phyloP scores from a whole-genome alignment of 2,329 filamentous ascomycete species.

The Aspergillus quadricinctus region DNA sequence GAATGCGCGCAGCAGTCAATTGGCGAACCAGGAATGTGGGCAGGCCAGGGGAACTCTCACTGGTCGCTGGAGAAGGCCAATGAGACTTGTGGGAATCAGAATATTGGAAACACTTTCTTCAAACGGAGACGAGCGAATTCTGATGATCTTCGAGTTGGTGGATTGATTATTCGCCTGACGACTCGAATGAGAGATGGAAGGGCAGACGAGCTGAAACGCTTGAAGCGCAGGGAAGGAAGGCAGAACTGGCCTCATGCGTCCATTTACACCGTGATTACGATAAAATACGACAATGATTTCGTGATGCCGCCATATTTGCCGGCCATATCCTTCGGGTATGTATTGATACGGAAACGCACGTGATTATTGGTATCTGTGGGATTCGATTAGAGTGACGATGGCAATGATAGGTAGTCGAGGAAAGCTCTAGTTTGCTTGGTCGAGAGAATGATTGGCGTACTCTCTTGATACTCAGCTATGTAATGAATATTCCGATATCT shows the following conservation, averaged over 20 bases:
- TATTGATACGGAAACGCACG: slow-evolving; percentile 1
- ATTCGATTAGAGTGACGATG: not conserved
- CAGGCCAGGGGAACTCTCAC: slow-evolving; percentile 19
- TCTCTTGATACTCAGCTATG: not conserved
- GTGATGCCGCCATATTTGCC: not conserved
- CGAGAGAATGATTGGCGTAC: not conserved
- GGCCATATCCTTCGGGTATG: not conserved
- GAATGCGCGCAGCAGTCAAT: slow-evolving; percentile 29
- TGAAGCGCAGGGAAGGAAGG: not conserved
- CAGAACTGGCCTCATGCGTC: not conserved
- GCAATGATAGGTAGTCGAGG: not conserved
- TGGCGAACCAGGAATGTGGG: slow-evolving; percentile 36
- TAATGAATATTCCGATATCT: not conserved
- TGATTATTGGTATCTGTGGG: not conserved
- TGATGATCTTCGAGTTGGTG: slow-evolving; percentile 1
- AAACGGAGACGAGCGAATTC: slow-evolving; percentile 1
- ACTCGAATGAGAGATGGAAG: slow-evolving; percentile 3
- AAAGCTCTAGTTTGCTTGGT: not conserved
- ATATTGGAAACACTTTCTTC: slow-evolving; percentile 3
- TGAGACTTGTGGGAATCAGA: slow-evolving; percentile 5
- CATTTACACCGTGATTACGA: not conserved
- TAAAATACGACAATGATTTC: not conserved
- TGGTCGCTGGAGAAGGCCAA: slow-evolving; percentile 19
- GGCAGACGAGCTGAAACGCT: slow-evolving; percentile 3
- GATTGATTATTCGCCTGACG: slow-evolving; percentile 3